phyloP scores from a whole-genome alignment of 176 grass and related monocot genomes.

The Triticum urartu region DNA sequence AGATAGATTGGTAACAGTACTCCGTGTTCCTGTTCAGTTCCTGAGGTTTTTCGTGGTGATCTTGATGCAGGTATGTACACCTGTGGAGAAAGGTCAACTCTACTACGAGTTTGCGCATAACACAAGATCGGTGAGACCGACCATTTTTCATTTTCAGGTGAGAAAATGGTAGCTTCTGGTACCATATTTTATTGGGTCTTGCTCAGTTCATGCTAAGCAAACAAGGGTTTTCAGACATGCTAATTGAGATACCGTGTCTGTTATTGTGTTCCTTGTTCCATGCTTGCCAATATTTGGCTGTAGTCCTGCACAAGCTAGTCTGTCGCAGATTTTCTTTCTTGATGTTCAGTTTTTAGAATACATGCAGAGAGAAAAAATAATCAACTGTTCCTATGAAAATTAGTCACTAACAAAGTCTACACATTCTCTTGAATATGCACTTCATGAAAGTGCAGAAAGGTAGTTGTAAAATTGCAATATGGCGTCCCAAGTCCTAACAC shows the following conservation, averaged over 20 bases:
- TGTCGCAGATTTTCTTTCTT: not conserved
- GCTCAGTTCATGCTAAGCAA: not conserved
- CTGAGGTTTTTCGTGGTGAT: not conserved
- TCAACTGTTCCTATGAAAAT: not conserved
- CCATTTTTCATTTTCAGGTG: constrained; percentile 89
- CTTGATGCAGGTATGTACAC: constrained; percentile 50
- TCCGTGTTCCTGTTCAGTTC: not conserved
- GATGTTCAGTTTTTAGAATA: not conserved
- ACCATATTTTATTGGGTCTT: not conserved
- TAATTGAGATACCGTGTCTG: not conserved
- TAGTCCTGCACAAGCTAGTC: not conserved
- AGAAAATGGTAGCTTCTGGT: constrained; percentile 16
- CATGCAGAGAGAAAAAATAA: not conserved
- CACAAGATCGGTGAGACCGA: constrained; percentile 71
- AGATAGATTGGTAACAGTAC: not conserved
- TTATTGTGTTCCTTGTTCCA: not conserved
- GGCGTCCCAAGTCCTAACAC: not conserved
- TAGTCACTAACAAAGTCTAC: not conserved
- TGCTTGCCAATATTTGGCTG: not conserved
- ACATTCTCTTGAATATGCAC: not conserved
- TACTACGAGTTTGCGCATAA: constrained; percentile 79
- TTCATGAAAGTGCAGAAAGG: not conserved
- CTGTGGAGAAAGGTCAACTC: constrained; percentile 50
- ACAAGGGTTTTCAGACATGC: not conserved
- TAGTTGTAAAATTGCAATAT: constrained; percentile 3